Percentiles rank a stretch among this genome's conserved stretches.
phyloP scores from a whole-genome alignment of 2,329 filamentous ascomycete species.

The Didymella lethalis region DNA sequence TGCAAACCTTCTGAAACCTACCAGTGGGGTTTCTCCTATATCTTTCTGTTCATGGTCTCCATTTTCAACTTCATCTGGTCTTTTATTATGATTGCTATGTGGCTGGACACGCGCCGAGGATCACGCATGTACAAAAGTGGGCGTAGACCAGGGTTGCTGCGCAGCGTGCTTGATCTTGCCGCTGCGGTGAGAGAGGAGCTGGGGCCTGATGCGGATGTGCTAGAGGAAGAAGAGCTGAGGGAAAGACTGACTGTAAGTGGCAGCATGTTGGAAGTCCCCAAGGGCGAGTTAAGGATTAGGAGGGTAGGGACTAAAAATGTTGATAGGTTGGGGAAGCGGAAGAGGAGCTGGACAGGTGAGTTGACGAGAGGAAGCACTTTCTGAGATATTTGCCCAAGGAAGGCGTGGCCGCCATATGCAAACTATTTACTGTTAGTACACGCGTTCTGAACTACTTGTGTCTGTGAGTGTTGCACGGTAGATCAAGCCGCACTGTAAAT shows the following conservation, averaged over 20 bases:
- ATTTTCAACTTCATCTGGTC: conserved; percentile 47
- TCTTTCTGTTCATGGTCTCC: conserved; percentile 46
- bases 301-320: conserved; percentile 24
- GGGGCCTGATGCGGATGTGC: conserved; percentile 25
- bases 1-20: conserved; percentile 45
- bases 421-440: too few relatives aligned
- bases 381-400: conserved; percentile 3
- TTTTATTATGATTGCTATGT: conserved; percentile 46
- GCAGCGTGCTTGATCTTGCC: conserved; percentile 40
- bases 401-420: neutral
- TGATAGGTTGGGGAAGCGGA: neutral
- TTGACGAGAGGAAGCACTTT: conserved; percentile 43
- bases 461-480: neutral
- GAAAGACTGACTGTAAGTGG: conserved; percentile 30
- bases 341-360: conserved; percentile 30
- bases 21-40: conserved; percentile 49
- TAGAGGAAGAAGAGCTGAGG: conserved; percentile 37
- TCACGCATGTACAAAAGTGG: conserved; percentile 44
- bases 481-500: too few relatives aligned
- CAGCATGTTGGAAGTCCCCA: conserved; percentile 36
- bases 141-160: conserved; percentile 39
- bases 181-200: conserved; percentile 41
- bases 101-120: conserved; percentile 39
- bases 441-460: neutral
- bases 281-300: conserved; percentile 34